Base-by-base conservation (phyloP, 805 yeast genomes). In the Kluyveromyces nonfermentans region DNA sequence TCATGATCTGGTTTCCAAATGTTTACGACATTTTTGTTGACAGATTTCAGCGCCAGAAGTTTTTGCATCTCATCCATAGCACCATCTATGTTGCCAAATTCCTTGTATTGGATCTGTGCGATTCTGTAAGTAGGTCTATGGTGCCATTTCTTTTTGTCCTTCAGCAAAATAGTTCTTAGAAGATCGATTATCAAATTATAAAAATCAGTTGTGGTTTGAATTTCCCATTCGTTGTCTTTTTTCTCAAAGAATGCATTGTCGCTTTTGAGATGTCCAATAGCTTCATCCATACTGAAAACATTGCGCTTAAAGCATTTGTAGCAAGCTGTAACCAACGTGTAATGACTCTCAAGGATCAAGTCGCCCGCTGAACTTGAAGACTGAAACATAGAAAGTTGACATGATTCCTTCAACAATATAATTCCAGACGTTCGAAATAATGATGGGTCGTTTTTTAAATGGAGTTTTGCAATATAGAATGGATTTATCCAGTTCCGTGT, bases 1-100 rank as follows among this genome's bases (percentile, higher is more conserved):
- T 94, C 98, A 53, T 71, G 62, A 39, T 88, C 96, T 0, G 97
- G 95, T 53, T 87, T 87, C 97, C 98, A 93, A 45, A 93, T 85
- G 50, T 78, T 82, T 1, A 89, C 77, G 33, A 93, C 71, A 9
- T 82, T 77, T 55, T 87, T 84, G 35, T 78, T 77, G 2, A 76
- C 72, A 1, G 87, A 70, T 51, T 80, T 85, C 40, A 86, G 60
- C 7, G 84, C 72, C 42, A 89, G 74, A 15, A 87, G 65, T 0
- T 69, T 57, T 1, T 75, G 67, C 75, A 90, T 76, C 50, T 83
- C 86, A 10, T 73, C 73, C 37, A 71, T 68, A 0, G 97, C 93
- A 1, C 65, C 69, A 2, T 64, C 62, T 7, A 64, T 49, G 45
- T 84, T 78, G 1, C 70, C 61, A 33, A 77, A 70, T 3, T 78